phyloP scores from a whole-genome alignment of 1,139 yeast genomes.

The Scheffersomyces stambukii region DNA sequence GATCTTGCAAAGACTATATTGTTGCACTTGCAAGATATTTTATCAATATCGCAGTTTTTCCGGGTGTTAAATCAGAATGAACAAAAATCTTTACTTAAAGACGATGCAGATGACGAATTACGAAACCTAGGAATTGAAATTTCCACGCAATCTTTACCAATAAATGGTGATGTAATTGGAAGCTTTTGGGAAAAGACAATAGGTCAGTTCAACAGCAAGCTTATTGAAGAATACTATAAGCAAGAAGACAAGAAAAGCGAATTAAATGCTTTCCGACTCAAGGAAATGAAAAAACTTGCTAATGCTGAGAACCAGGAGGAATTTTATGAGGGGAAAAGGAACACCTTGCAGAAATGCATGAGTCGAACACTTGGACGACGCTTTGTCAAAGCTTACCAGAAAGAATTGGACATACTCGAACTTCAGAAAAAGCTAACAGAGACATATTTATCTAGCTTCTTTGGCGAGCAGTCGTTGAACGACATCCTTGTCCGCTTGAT shows the following conservation, averaged over 20 bases:
- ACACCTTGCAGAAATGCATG: constrained; percentile 20
- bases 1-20: constrained; percentile 64
- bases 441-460: constrained; percentile 49
- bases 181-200: constrained; percentile 35
- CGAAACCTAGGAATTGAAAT: constrained; percentile 10
- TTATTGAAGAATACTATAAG: constrained; percentile 27
- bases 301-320: constrained; percentile 10
- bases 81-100: constrained; percentile 11
- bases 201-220: constrained; percentile 19
- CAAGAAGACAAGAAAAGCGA: constrained; percentile 32
- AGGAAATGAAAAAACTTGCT: constrained; percentile 10
- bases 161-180: constrained; percentile 41
- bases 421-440: constrained; percentile 51
- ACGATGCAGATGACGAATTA: constrained; percentile 5
- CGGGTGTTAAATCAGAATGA: constrained; percentile 40
- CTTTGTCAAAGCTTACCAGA: constrained; percentile 33
- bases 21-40: constrained; percentile 40
- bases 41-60: constrained; percentile 39
- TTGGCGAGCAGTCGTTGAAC: constrained; percentile 45
- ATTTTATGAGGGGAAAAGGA: constrained; percentile 24
- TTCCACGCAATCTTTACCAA: constrained; percentile 16
- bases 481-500: constrained; percentile 55
- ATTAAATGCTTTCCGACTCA: constrained; percentile 19
- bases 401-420: constrained; percentile 48
- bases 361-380: constrained; percentile 16